Base-by-base conservation (phyloP, 2,329 filamentous ascomycete genomes). In the Trichoderma arundinaceum region DNA sequence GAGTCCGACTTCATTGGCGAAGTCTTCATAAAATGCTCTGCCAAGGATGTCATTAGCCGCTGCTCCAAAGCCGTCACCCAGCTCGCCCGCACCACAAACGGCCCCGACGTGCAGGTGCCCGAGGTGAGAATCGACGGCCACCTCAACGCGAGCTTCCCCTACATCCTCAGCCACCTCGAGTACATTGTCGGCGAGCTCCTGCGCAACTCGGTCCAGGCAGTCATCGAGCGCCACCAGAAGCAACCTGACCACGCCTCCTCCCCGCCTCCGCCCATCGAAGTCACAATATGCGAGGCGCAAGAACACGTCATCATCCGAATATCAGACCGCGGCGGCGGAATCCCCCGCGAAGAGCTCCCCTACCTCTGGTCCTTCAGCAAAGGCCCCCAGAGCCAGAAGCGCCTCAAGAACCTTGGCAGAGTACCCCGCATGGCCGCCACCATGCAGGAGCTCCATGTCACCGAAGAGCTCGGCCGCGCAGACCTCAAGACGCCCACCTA, bases 341-440 rank as follows among this genome's bases (percentile, higher is more conserved):
- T 99, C 62, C 90, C 93, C 0, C 87, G 89, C 56, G 92, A 95
- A 49, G 87, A 94, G 66, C 81, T 97, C 22, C 94, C 94, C 0
- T 91, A 96, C 75, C 84, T 99, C 6, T 99, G 96, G 95, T 96
- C 93, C 32, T 99, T 99, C 76, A 93, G 89, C 78, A 98, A 98
- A 78, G 94, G 94, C 0, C 92, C 94, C 1, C 88, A 92, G 41
- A 91, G 88, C 66, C 84, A 90, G 70, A 86, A 88, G 67, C 88
- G 92, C 4, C 84, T 98, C n/a, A 83, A 92, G 71, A 98, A 97
- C 75, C 84, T 99, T 8, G 87, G 87, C 10, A 88, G 90, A 69
- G 94, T 99, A 2, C 95, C 95, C 3, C 91, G 92, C 67, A 90
- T 99, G 84, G 92, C 94, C 12, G 95, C 93, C 19, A 99, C 94